Evolutionary conservation across 2,329 filamentous ascomycete genomes (phyloP).

Genomic region (Ustilaginoidea virens): DNA sequence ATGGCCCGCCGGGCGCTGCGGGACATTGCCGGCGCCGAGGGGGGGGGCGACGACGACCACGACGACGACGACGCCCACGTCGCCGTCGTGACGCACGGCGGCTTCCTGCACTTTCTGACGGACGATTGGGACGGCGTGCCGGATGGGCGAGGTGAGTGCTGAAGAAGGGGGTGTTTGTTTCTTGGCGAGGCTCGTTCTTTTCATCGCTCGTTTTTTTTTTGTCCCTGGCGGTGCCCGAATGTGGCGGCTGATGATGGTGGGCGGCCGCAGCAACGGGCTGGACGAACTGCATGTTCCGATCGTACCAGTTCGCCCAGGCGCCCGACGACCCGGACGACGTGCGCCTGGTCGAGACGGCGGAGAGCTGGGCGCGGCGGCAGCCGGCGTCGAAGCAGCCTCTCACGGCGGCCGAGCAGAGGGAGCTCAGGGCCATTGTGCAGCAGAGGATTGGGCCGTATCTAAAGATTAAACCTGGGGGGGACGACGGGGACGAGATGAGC

Average conservation of each 20-base stretch:
- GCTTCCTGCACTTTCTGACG: conserved; percentile 72
- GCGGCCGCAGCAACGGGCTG: conserved; percentile 49
- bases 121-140: conserved; percentile 58
- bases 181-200: not conserved
- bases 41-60: conserved; percentile 49
- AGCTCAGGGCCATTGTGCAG: conserved; percentile 25
- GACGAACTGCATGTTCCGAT: conserved; percentile 58
- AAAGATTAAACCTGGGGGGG: conserved; percentile 21
- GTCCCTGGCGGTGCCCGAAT: not conserved
- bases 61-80: conserved; percentile 76
- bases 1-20: conserved; percentile 44
- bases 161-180: conserved; percentile 19
- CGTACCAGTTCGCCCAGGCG: conserved; percentile 45
- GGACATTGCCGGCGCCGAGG: conserved; percentile 22
- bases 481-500: too few relatives aligned
- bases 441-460: conserved; percentile 20
- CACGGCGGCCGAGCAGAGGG: conserved; percentile 29
- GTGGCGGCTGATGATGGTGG: not conserved
- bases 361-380: conserved; percentile 29
- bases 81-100: conserved; percentile 67
- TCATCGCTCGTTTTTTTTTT: not conserved
- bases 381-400: conserved; percentile 22
- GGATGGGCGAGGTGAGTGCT: too few relatives aligned
- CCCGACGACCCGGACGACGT: conserved; percentile 32
- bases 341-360: conserved; percentile 29